These are phyloP conservation scores for Ganoderma multipileum DNA, from an alignment of 1,284 basidiomycete species.

Conservation along the genomic window DNA sequence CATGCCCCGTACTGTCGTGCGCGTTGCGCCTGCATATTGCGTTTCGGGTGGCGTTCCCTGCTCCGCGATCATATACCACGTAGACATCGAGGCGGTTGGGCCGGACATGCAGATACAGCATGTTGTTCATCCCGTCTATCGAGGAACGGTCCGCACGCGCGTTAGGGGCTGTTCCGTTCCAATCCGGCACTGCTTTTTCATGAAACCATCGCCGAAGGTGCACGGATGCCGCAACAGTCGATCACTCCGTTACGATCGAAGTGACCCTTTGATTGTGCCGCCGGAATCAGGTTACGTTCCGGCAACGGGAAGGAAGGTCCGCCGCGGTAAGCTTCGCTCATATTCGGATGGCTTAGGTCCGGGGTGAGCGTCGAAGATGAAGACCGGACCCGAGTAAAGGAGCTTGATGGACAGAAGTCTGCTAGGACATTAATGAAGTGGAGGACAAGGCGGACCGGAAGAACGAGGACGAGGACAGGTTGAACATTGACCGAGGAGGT, in stretches of 20 bases:
- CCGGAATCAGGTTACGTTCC: background rate
- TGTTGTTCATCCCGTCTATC: background rate
- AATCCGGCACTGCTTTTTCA: background rate
- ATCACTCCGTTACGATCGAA: constrained; percentile 1
- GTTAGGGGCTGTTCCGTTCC: background rate
- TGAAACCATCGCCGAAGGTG: background rate
- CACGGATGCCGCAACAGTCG: background rate
- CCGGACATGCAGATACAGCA: background rate
- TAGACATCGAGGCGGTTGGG: background rate
- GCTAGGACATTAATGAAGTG: background rate
- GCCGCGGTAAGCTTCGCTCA: background rate
- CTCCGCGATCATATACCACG: background rate
- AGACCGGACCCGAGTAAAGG: background rate
- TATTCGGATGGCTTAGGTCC: background rate
- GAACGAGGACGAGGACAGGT: background rate
- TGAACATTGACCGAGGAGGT: background rate
- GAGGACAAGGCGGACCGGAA: background rate
- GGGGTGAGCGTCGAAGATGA: background rate
- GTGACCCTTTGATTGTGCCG: background rate
- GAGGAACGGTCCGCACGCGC: background rate
- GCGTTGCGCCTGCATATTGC: background rate
- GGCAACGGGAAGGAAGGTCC: background rate
- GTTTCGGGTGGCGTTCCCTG: background rate
- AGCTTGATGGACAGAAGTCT: background rate
- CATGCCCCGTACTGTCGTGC: background rate